Evolutionary conservation across 2,329 filamentous ascomycete genomes (phyloP).

Genomic region (Talaromyces sp.): DNA sequence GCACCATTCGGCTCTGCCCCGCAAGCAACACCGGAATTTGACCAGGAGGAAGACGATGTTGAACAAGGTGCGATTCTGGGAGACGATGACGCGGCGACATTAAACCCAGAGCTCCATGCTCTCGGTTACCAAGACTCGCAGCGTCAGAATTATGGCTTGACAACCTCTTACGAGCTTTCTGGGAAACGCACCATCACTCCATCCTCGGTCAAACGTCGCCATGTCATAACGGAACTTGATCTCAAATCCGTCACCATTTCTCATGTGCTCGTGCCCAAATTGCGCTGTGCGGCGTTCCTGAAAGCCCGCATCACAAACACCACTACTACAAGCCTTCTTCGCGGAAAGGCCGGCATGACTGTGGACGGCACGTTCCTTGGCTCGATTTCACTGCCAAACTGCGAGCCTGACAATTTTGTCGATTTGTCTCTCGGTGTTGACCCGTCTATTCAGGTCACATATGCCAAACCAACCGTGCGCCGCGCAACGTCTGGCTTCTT

Average conservation of each 20-base stretch:
- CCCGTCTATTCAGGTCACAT: constrained; percentile 24
- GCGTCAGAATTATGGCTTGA: constrained; percentile 37
- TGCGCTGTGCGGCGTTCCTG: constrained; percentile 34
- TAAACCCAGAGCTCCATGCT: neutral
- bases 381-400: constrained; percentile 18
- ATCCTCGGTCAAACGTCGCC: constrained; percentile 27
- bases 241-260: constrained; percentile 29
- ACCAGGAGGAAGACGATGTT: neutral
- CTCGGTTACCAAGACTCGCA: constrained; percentile 26
- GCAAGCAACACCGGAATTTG: neutral
- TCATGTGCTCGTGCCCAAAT: constrained; percentile 35
- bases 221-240: constrained; percentile 33
- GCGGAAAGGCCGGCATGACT: constrained; percentile 10
- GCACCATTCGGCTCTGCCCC: neutral
- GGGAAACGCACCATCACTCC: constrained; percentile 31
- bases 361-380: constrained; percentile 21
- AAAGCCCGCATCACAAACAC: constrained; percentile 35
- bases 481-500: constrained; percentile 23
- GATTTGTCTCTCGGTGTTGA: constrained; percentile 28
- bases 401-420: constrained; percentile 22
- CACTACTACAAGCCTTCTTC: constrained; percentile 4
- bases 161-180: constrained; percentile 36
- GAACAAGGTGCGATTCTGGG: constrained; percentile 4
- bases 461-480: constrained; percentile 23
- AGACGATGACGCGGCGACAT: neutral